Percentiles rank a stretch among this genome's conserved stretches.
phyloP scores from a whole-genome alignment of 768 basidiomycete species.

The Collybiopsis luxurians region DNA sequence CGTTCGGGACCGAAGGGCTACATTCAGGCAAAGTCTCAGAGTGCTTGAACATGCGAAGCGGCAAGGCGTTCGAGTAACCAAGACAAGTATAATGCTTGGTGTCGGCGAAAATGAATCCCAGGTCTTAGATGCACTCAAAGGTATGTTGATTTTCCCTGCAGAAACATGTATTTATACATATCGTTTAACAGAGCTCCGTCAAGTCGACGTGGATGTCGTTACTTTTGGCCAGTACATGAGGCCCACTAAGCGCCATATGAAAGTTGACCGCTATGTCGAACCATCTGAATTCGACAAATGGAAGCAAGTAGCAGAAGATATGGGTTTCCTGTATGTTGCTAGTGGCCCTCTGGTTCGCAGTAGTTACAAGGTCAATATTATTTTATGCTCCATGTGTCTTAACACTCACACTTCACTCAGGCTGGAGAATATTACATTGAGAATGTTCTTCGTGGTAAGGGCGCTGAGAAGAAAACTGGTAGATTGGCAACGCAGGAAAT shows the following conservation, averaged over 20 bases:
- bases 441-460: slow-evolving; percentile 75
- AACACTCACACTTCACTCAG: slow-evolving; percentile 35
- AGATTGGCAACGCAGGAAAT: slow-evolving; percentile 4
- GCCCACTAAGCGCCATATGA: slow-evolving; percentile 98
- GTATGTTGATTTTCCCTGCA: slow-evolving; percentile 41
- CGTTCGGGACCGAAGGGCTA: slow-evolving; percentile 93
- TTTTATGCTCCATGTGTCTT: background rate
- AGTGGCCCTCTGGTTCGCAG: slow-evolving; percentile 95
- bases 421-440: slow-evolving; percentile 97
- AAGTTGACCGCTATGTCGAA: slow-evolving; percentile 94
- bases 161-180: background rate
- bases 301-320: slow-evolving; percentile 85
- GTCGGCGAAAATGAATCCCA: slow-evolving; percentile 89
- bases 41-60: slow-evolving; percentile 84
- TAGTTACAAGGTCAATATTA: slow-evolving; percentile 82
- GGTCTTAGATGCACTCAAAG: slow-evolving; percentile 75
- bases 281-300: slow-evolving; percentile 92
- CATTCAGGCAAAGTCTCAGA: slow-evolving; percentile 78
- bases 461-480: slow-evolving; percentile 34
- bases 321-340: slow-evolving; percentile 97
- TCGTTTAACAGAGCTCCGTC: slow-evolving; percentile 69
- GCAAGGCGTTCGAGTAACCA: slow-evolving; percentile 83
- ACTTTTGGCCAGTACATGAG: slow-evolving; percentile 99
- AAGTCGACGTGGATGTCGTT: slow-evolving; percentile 90
- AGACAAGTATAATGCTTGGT: slow-evolving; percentile 98